A percentile compares a stretch with the other conserved stretches of the same genome.
These are phyloP conservation scores for Tetradesmus lagerheimii DNA, from an alignment of 139 green algal species.

Conservation along the genomic window DNA sequence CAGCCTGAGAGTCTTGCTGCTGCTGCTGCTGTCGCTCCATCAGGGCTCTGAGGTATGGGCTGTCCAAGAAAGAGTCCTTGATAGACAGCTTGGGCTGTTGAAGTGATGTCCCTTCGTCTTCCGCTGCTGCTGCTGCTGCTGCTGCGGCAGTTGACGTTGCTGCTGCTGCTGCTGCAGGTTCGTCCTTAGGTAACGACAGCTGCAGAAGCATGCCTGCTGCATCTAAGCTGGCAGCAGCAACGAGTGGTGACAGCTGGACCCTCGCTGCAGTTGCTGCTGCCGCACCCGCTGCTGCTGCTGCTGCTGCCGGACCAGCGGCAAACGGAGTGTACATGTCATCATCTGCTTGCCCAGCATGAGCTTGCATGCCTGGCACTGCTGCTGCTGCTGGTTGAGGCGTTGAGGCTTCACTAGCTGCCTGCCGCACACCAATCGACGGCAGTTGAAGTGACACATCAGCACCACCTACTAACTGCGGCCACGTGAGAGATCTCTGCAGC, in stretches of 20 bases:
- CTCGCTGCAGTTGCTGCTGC: too few species aligned
- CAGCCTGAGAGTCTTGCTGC: not conserved
- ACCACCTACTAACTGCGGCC: not conserved
- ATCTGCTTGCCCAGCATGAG: too few species aligned
- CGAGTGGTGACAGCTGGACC: not conserved
- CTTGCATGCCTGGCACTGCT: not conserved
- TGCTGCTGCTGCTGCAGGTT: not conserved
- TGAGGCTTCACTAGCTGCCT: not conserved
- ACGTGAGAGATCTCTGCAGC: not conserved
- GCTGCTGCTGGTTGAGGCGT: not conserved
- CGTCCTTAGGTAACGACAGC: not conserved
- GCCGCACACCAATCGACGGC: not conserved
- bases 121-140: constrained; percentile 2
- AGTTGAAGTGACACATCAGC: not conserved
- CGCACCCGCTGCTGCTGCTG: not conserved
- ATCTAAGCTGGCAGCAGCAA: not conserved
- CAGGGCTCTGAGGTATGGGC: not conserved
- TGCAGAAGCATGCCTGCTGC: not conserved
- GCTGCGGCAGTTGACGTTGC: not conserved
- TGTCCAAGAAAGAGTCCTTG: not conserved
- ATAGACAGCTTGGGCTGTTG: not conserved
- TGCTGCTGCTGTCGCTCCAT: not conserved
- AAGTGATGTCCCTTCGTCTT: not conserved
- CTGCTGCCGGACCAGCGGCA: not conserved
- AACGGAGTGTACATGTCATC: constrained; percentile 3